Evolutionary conservation across 306 rosid genomes (phyloP), one percentile per base, ranked within the genome.

Genomic region (Boehmeria nivea): DNA sequence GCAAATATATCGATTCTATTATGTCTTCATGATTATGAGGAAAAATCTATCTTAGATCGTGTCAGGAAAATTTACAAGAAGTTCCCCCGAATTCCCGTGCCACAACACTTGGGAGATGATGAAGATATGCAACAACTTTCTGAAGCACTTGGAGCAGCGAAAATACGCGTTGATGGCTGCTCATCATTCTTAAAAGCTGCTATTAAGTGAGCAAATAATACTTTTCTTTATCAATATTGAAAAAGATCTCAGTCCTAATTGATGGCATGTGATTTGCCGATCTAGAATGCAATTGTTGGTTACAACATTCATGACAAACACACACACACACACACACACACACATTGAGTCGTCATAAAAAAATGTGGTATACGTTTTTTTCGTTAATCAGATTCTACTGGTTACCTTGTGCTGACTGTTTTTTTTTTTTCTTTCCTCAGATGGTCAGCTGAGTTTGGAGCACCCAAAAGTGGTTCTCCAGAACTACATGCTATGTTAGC

Each of bases 111-210:
- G 37, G 79, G 71, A 60, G 96, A 81, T 72, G 88, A 79, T 8
- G 89, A 89, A 60, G 95, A 87, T 61, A 65, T 85, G 78, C 81
- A 93, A 54, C 70, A 72, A 67, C 78, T 87, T 54, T 82, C 99
- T 43, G 99, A 93, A 72, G 88, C 78, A 24, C 72, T 93, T 65
- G 94, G 86, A 62, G 71, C 78, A 14, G 96, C 99, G 50, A 87
- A 81, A 73, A 83, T 68, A 31, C 85, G 95, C 66, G 95, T 83
- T 13, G 99, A 91, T 40, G 86, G 96, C 49, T 93, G 99, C 70
- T 83, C 89, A 16, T 84, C 96, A 12, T 93, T 93, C 74, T 67
- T 93, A 61, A 93, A 83, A 73, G 94, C 95, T 73, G 96, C 99
- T 60, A 67, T 93, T 25, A 85, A 54, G 99, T 93, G 77, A 31